Conservation (phyloP, 345 rosid species). For the Schrenkiella parvula region DNA sequence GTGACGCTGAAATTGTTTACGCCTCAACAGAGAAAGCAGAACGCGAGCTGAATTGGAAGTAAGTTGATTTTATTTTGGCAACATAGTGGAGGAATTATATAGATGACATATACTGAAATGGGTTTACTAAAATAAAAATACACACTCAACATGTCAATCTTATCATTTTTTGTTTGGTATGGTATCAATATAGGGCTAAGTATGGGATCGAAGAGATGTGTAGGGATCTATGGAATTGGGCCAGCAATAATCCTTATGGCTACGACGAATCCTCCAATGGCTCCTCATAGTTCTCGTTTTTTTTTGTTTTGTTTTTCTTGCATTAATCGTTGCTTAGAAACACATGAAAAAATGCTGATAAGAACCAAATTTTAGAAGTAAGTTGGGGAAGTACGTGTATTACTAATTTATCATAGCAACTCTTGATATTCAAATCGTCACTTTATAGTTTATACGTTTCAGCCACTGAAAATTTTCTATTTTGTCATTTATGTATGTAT, state of each 20-base stretch:
- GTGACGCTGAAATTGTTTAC: conserved; percentile 82
- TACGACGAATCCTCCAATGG: conserved; percentile 45
- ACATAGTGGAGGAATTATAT: background rate
- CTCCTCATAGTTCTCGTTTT: background rate
- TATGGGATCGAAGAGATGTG: conserved; percentile 89
- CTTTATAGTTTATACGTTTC: background rate
- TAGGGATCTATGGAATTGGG: conserved; percentile 95
- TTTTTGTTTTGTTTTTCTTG: background rate
- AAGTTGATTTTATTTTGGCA: conserved; percentile 33
- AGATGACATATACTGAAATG: background rate
- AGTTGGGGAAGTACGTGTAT: background rate
- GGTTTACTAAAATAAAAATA: background rate
- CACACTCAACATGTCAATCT: background rate
- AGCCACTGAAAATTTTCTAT: background rate
- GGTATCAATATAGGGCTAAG: conserved; percentile 57
- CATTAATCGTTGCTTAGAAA: background rate
- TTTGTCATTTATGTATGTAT: background rate
- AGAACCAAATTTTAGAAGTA: background rate
- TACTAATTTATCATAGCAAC: conserved; percentile 8
- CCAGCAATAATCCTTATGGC: conserved; percentile 93
- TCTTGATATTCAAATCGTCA: background rate
- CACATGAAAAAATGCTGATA: background rate
- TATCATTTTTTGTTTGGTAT: conserved; percentile 5
- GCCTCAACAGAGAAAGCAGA: conserved; percentile 86
- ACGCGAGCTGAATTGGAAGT: conserved; percentile 86